Base-by-base conservation (phyloP, 495 filamentous ascomycete species). In the Hypoxylon crocopeplum region DNA sequence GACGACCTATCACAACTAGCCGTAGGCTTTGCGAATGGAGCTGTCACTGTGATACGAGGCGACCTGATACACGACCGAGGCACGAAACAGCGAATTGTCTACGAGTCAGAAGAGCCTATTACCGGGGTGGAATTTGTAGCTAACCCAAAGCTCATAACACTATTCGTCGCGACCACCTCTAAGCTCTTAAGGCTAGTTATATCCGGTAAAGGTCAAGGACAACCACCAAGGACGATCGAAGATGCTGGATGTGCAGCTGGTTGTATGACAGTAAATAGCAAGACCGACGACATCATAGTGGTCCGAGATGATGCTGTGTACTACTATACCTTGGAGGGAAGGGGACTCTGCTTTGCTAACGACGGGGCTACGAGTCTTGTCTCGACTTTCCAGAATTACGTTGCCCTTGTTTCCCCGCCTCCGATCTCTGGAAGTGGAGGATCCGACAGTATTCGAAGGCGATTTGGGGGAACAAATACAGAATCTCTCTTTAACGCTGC, bases 31-130 rank as follows among this genome's bases (percentile, higher is more conserved):
- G 94, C 88, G 19, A 97, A 98, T 72, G 94, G 94, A 15, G 87
- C 92, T 7, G 94, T 98, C 22, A 95, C 91, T 7, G 86, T 97
- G 29, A 89, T 98, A 52, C 84, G 94, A 32, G 94, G 94, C 47
- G 94, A 98, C 73, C 75, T 98, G 39, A 92, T 98, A 54, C 90
- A 98, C 70, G 95, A 98, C 70, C 85, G 92, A 55, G 94, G 94
- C n/a, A 90, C 94, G 29, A 93, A 92, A 69, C 94, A 98, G 71
- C 85, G 95, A 17, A 93, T 93, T 21, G 92, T 98, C 21, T 95
- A 96, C 74, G 94, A 97, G 66, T 96, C 93, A 2, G 92, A 98
- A 62, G 94, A 98, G 64, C 94, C 94, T 0, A 88, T 98, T 30
- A 98, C 94, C 0, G 94, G 92, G 3, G 87, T 97, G 16, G 88